Evolutionary conservation across 1,139 yeast genomes (phyloP).

Genomic region (Schizosaccharomyces versatilis): DNA sequence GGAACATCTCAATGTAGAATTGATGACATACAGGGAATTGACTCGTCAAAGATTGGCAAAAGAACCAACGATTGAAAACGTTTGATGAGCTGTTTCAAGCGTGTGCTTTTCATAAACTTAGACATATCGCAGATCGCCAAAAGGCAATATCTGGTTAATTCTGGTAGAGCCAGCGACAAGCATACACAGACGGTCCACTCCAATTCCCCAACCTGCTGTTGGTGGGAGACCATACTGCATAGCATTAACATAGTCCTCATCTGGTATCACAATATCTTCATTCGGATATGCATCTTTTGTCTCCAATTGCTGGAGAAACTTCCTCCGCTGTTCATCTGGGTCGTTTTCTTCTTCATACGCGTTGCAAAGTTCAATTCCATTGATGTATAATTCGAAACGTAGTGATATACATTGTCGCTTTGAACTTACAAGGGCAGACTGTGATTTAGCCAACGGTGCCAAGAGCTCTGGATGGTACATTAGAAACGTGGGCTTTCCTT

Average conservation of each 20-base stretch:
- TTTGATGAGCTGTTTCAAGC: no score
- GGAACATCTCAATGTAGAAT: constrained; percentile 29
- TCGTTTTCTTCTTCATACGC: constrained; percentile 94
- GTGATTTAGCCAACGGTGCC: constrained; percentile 74
- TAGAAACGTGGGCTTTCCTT: constrained; percentile 44
- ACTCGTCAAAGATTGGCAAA: not conserved
- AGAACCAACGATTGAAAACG: no score
- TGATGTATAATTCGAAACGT: constrained; percentile 66
- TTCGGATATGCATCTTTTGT: constrained; percentile 31
- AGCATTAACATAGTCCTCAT: constrained; percentile 42
- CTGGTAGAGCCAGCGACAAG: constrained; percentile 38
- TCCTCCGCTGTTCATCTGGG: constrained; percentile 43
- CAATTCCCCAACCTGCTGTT: constrained; percentile 95
- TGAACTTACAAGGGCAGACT: constrained; percentile 16
- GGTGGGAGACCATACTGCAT: constrained; percentile 94
- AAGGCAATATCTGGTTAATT: constrained; percentile 60
- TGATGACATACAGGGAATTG: constrained; percentile 10
- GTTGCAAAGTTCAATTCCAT: constrained; percentile 64
- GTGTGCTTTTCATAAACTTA: not conserved
- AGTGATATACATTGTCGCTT: constrained; percentile 28
- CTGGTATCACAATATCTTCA: constrained; percentile 47
- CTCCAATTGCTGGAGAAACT: constrained; percentile 36
- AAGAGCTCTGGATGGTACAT: constrained; percentile 64
- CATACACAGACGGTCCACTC: constrained; percentile 77
- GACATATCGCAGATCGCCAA: constrained; percentile 64